Conservation (phyloP, 1,284 basidiomycete species). For the Volvariella surrecta region DNA sequence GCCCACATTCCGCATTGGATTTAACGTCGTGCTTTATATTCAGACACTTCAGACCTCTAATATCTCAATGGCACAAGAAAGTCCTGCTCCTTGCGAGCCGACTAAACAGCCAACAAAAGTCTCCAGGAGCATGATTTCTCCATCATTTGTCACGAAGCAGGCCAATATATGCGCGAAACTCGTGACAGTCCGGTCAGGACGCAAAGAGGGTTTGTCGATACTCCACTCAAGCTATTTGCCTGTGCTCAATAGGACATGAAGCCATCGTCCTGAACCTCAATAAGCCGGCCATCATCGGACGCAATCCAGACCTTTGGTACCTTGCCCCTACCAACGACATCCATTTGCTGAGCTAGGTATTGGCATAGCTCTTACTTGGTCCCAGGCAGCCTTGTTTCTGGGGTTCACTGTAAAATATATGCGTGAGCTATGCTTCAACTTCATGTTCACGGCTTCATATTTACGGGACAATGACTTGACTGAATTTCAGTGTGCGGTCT, state of each 20-base stretch:
- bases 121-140: too few species aligned
- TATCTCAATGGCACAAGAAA: too few species aligned
- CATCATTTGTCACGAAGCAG: background rate
- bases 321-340: slow-evolving; percentile 4
- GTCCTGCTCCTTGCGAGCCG: too few species aligned
- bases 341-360: slow-evolving; percentile 4
- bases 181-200: slow-evolving; percentile 45
- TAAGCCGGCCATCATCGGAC: slow-evolving; percentile 57
- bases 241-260: slow-evolving; percentile 10
- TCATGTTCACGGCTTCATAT: too few species aligned
- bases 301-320: slow-evolving; percentile 49
- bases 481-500: slow-evolving; percentile 44
- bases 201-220: slow-evolving; percentile 47
- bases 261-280: slow-evolving; percentile 52
- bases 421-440: slow-evolving; percentile 36
- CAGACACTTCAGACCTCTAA: too few species aligned
- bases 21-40: background rate
- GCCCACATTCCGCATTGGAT: background rate
- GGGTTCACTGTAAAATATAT: slow-evolving; percentile 70
- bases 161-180: slow-evolving; percentile 60
- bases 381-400: slow-evolving; percentile 47
- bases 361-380: slow-evolving; percentile 32
- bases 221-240: background rate
- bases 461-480: slow-evolving; percentile 5
- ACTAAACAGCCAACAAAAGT: too few species aligned